These are phyloP conservation scores for Paspalum notatum DNA, from an alignment of 176 grass and related monocot genomes.

Conservation along the genomic window DNA sequence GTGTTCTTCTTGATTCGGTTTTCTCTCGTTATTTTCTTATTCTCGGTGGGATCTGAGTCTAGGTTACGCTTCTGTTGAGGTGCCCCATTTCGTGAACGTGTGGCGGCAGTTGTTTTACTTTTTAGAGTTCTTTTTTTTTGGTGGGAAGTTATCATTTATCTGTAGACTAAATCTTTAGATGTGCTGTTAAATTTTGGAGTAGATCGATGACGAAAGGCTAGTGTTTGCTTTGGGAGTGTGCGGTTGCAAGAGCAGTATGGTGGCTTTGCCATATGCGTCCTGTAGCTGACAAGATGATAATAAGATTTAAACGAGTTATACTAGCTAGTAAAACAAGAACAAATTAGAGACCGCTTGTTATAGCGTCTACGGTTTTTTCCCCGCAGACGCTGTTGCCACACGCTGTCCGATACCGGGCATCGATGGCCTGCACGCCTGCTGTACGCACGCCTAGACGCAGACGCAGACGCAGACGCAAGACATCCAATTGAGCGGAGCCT, in stretches of 20 bases:
- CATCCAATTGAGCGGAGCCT: no score
- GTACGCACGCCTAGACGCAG: no score
- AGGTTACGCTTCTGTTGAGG: neutral
- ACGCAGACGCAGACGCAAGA: no score
- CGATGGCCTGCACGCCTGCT: no score
- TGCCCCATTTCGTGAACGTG: neutral
- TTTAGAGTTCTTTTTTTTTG: neutral
- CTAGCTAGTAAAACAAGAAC: neutral
- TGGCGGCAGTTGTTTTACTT: neutral
- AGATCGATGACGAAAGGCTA: neutral
- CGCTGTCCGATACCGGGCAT: no score
- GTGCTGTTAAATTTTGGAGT: neutral
- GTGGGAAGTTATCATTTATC: neutral
- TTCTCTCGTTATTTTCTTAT: neutral
- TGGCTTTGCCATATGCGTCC: neutral
- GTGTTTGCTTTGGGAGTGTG: neutral
- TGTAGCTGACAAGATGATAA: neutral
- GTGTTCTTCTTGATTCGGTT: neutral
- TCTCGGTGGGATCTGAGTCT: neutral
- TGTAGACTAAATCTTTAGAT: neutral
- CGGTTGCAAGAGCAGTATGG: neutral
- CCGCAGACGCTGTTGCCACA: no score
- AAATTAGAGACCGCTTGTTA: no score
- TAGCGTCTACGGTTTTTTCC: no score
- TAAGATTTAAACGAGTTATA: slow-evolving; percentile 1